phyloP scores from a whole-genome alignment of 108 stramenopile species.

The Nitzschia sp. region DNA sequence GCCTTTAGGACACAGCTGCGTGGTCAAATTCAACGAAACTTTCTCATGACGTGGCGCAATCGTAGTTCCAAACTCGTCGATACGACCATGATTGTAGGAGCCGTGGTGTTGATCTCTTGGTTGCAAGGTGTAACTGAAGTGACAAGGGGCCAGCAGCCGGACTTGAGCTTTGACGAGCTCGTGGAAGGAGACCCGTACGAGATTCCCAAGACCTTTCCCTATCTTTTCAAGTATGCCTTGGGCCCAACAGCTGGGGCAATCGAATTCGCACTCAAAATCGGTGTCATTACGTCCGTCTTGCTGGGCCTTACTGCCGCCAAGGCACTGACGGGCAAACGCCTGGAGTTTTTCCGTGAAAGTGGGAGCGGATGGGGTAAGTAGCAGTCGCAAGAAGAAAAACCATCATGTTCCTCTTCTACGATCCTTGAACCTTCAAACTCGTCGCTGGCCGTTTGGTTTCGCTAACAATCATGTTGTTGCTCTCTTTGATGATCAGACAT shows the following conservation, averaged over 20 bases:
- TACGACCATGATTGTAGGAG: slow-evolving; percentile 32
- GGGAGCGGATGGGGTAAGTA: slow-evolving; percentile 15
- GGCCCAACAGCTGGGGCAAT: neutral
- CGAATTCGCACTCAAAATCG: slow-evolving; percentile 39
- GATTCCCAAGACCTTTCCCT: neutral
- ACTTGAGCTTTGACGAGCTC: slow-evolving; percentile 9
- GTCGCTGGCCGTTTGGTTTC: too few relatives aligned
- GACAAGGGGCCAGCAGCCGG: slow-evolving; percentile 3
- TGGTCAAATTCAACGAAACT: slow-evolving; percentile 25
- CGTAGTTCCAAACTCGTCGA: slow-evolving; percentile 29
- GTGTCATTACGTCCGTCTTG: slow-evolving; percentile 40
- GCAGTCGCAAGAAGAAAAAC: too few relatives aligned
- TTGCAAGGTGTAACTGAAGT: slow-evolving; percentile 27
- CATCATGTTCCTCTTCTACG: too few relatives aligned
- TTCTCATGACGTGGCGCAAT: slow-evolving; percentile 39
- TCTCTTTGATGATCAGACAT: slow-evolving; percentile 18
- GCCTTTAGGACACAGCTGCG: slow-evolving; percentile 28
- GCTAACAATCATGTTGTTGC: neutral
- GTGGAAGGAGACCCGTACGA: slow-evolving; percentile 1
- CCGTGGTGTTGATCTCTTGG: slow-evolving; percentile 32
- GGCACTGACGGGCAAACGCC: slow-evolving; percentile 34
- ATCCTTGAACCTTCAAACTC: too few relatives aligned
- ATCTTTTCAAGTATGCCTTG: slow-evolving; percentile 23
- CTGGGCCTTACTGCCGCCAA: slow-evolving; percentile 39
- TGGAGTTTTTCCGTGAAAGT: slow-evolving; percentile 56